Conservation (phyloP, 345 rosid genomes). For the Arabis hirsuta region DNA sequence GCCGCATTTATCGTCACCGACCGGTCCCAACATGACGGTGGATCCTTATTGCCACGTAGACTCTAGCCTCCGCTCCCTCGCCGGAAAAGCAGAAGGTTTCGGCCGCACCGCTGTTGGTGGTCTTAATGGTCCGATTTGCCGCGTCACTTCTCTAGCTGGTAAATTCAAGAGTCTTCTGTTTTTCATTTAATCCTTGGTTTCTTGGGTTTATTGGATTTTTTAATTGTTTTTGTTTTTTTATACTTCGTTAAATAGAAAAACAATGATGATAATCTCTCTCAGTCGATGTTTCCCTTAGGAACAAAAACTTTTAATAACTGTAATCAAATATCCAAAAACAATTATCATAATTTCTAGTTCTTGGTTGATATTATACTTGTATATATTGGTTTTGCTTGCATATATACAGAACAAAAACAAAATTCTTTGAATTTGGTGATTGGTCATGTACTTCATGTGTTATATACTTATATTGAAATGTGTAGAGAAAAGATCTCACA, state of each 20-base stretch:
- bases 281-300: not conserved
- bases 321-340: not conserved
- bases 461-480: too few relatives aligned
- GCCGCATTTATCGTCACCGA: constrained; percentile 8
- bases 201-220: constrained; percentile 1
- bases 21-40: constrained; percentile 36
- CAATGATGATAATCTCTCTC: not conserved
- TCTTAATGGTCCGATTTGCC: constrained; percentile 65
- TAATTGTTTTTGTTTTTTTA: not conserved
- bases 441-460: not conserved
- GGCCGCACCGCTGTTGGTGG: constrained; percentile 89
- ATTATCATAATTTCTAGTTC: not conserved
- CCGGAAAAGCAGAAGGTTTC: constrained; percentile 88
- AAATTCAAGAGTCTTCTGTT: not conserved
- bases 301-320: not conserved
- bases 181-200: not conserved
- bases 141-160: constrained; percentile 79
- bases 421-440: not conserved
- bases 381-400: not conserved
- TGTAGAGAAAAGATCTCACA: too few relatives aligned
- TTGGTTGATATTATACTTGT: not conserved
- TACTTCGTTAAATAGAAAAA: not conserved
- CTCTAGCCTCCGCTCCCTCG: constrained; percentile 73
- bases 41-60: constrained; percentile 74
- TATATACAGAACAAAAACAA: not conserved